Evolutionary conservation across 192 early-diverging fungal species (phyloP).

Genomic region (Funneliformis mosseae): DNA sequence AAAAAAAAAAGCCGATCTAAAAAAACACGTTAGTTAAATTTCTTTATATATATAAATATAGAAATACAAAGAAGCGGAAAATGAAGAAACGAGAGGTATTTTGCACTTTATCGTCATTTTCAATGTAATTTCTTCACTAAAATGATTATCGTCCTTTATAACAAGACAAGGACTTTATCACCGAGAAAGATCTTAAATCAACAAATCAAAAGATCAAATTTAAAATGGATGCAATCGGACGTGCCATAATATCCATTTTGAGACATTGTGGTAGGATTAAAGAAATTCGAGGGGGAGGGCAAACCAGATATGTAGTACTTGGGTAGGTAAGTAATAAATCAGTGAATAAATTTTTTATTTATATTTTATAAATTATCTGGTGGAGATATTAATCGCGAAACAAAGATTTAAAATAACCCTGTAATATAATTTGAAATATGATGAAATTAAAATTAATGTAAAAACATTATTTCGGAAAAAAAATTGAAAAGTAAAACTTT

Average conservation of each 20-base stretch:
- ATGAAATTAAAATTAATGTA: too few relatives aligned
- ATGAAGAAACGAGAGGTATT: slow-evolving; percentile 33
- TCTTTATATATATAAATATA: background rate
- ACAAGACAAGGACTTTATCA: slow-evolving; percentile 22
- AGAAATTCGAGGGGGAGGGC: slow-evolving; percentile 25
- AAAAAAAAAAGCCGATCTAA: background rate
- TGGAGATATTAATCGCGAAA: too few relatives aligned
- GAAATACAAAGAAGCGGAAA: slow-evolving; percentile 17
- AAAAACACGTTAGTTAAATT: background rate
- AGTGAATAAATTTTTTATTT: too few relatives aligned
- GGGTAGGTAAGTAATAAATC: background rate
- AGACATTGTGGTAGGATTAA: slow-evolving; percentile 23
- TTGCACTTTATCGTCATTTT: background rate
- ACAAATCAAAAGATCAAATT: slow-evolving; percentile 21
- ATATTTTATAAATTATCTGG: too few relatives aligned
- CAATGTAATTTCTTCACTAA: background rate
- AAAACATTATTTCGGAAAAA: too few relatives aligned
- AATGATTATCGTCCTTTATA: background rate
- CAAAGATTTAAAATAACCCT: too few relatives aligned
- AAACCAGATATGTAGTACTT: slow-evolving; percentile 4
- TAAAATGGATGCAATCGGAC: slow-evolving; percentile 17
- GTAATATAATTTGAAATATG: too few relatives aligned
- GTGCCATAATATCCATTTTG: slow-evolving; percentile 11
- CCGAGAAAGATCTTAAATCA: slow-evolving; percentile 19
- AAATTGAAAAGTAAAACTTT: too few relatives aligned